These are phyloP conservation scores for Andrographis paniculata DNA, from an alignment of 305 asterid species.

Conservation along the genomic window DNA sequence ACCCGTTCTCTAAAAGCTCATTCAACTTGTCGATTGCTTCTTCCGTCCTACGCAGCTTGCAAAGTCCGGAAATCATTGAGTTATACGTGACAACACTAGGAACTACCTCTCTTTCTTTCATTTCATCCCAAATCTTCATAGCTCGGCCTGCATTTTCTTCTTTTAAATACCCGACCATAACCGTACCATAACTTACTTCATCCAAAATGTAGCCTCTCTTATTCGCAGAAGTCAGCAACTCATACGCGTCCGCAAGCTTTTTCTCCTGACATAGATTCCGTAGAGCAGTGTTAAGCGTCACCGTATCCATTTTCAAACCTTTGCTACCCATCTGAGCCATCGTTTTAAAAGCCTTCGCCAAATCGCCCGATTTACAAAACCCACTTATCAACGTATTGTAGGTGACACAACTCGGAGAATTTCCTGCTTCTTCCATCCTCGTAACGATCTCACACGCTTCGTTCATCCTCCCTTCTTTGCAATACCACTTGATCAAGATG, in stretches of 20 bases:
- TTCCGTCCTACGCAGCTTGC: constrained; percentile 63
- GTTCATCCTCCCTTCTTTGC: constrained; percentile 62
- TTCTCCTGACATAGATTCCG: constrained; percentile 50
- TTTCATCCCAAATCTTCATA: constrained; percentile 71
- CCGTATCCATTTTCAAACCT: constrained; percentile 74
- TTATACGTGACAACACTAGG: constrained; percentile 66
- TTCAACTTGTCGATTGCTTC: constrained; percentile 54
- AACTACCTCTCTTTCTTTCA: constrained; percentile 53
- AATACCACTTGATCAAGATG: constrained; percentile 70
- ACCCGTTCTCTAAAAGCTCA: constrained; percentile 66
- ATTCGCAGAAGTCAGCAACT: constrained; percentile 45
- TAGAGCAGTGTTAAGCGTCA: constrained; percentile 64
- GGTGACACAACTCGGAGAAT: constrained; percentile 53
- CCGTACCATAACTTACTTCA: constrained; percentile 83
- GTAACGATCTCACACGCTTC: constrained; percentile 44
- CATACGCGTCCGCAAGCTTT: constrained; percentile 56
- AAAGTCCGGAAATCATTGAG: constrained; percentile 67
- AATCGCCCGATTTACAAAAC: constrained; percentile 53
- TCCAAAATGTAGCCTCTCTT: constrained; percentile 74
- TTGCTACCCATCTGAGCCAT: constrained; percentile 57
- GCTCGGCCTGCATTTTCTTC: constrained; percentile 51
- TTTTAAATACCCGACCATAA: constrained; percentile 68
- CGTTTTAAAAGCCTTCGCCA: constrained; percentile 53
- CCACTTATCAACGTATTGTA: constrained; percentile 71
- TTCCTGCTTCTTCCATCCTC: constrained; percentile 56